Evolutionary conservation across 2,329 filamentous ascomycete species (phyloP), one percentile per base, ranked within the genome.

Genomic region (Penicillium sp.): DNA sequence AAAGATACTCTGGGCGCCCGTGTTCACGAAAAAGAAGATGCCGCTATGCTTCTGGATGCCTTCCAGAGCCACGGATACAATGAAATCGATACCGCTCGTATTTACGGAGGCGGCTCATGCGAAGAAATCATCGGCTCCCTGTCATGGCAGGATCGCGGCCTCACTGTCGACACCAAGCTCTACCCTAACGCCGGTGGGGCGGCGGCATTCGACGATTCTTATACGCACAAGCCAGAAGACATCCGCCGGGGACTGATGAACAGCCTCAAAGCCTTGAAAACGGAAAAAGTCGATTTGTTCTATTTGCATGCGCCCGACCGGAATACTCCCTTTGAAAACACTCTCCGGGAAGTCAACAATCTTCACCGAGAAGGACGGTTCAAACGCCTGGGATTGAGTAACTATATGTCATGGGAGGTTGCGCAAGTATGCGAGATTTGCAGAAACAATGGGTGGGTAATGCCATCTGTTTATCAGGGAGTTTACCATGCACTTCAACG

Each of bases 251-350:
- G 64, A 3, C 51, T 79, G 4, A 49, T 60, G 26, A 62, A 68
- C 8, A 75, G 72, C 13, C 54, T 79, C 23, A 52, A 65, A 32
- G 75, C 72, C 1, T 65, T 80, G 12, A 62, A 71, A 27, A 64
- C 69, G 0, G 62, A 69, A 21, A 72, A 71, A 51, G 64, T 82
- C 2, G 71, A 81, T 32, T 74, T 79, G 44, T 80, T 72, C 60
- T 82, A 82, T 52, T 71, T 82, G 2, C 79, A 82, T 55, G 74
- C 69, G 1, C 79, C 79, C 46, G 79, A 82, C 58, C 68, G 74
- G n/a, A 74, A 63, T 0, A 74, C 70, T 1, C 76, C 79, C 0
- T 71, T 74, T 44, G 74, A 76, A 43, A 73, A 75, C 4, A 80
- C 79, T 1, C 65, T 81, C n/a, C 62, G 67, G 6, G 77, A 70